Evolutionary conservation across 371 early-diverging fungal species (phyloP).

Genomic region (Mortierella sp.): DNA sequence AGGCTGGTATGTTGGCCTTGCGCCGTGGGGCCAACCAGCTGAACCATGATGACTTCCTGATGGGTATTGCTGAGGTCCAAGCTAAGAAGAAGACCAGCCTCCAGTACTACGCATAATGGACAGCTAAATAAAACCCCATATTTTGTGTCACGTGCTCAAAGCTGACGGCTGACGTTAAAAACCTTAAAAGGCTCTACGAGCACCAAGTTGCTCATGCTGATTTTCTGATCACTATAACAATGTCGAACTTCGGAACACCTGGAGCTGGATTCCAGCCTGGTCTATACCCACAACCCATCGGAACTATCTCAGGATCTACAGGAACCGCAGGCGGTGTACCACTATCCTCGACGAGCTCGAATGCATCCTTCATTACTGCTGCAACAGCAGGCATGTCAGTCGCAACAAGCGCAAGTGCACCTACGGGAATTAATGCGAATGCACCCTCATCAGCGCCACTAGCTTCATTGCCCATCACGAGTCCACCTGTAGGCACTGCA

Average conservation of each 20-base stretch:
- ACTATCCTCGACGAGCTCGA: background rate
- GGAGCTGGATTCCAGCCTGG: conserved; percentile 21
- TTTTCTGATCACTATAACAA: conserved; percentile 1
- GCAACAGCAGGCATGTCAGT: background rate
- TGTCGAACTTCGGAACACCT: conserved; percentile 33
- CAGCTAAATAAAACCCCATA: background rate
- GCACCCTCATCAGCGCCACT: background rate
- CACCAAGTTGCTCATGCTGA: too few species aligned
- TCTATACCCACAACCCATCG: conserved; percentile 24
- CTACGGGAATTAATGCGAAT: background rate
- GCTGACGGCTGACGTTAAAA: too few species aligned
- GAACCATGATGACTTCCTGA: conserved; percentile 98
- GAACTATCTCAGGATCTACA: conserved; percentile 20
- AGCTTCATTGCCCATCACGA: conserved; percentile 14
- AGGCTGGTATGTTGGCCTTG: conserved; percentile 99
- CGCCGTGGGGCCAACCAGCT: conserved; percentile 92
- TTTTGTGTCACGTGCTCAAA: background rate
- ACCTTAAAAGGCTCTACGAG: too few species aligned
- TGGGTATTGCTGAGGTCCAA: conserved; percentile 98
- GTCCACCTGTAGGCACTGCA: conserved; percentile 35
- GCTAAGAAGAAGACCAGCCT: conserved; percentile 99
- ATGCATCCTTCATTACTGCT: background rate
- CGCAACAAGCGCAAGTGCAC: background rate
- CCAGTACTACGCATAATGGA: conserved; percentile 89
- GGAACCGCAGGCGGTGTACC: background rate